These are phyloP conservation scores for Alternaria infectoria DNA, from an alignment of 2,329 filamentous ascomycete species.

Conservation along the genomic window DNA sequence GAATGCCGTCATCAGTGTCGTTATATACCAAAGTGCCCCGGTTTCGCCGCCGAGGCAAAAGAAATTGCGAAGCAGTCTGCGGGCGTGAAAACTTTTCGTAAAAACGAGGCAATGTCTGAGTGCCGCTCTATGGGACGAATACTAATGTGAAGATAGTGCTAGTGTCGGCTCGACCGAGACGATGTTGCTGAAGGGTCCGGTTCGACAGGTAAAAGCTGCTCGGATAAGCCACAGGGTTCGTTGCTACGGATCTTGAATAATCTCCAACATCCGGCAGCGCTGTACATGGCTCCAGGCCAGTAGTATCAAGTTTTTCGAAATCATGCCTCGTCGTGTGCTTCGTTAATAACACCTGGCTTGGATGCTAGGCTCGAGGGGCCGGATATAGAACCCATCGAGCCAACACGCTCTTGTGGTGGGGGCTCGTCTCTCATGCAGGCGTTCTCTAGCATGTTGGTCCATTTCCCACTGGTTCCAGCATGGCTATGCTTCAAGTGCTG, in stretches of 20 bases:
- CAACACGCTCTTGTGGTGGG: slow-evolving; percentile 55
- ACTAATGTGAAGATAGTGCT: slow-evolving; percentile 2
- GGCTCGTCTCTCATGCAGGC: slow-evolving; percentile 94
- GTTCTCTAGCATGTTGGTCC: slow-evolving; percentile 97
- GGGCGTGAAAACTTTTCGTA: slow-evolving; percentile 18
- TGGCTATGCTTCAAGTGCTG: slow-evolving; percentile 99
- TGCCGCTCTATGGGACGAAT: background rate
- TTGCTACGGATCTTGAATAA: background rate
- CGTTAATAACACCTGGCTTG: slow-evolving; percentile 47
- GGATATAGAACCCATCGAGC: slow-evolving; percentile 41
- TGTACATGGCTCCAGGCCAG: slow-evolving; percentile 5
- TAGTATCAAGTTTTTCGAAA: background rate
- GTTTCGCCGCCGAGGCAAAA: slow-evolving; percentile 3
- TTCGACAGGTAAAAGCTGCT: slow-evolving; percentile 3
- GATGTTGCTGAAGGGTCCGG: background rate
- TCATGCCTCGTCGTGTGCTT: slow-evolving; percentile 49
- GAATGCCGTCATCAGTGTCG: slow-evolving; percentile 23
- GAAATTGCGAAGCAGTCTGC: slow-evolving; percentile 13
- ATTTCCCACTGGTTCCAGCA: slow-evolving; percentile 93
- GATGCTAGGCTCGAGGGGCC: slow-evolving; percentile 38
- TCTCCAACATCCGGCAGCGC: background rate
- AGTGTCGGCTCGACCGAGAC: background rate
- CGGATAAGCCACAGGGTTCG: slow-evolving; percentile 1
- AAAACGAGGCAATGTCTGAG: slow-evolving; percentile 2
- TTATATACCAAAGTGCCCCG: slow-evolving; percentile 16